phyloP scores from a whole-genome alignment of 495 filamentous ascomycete species.

The Sphaerosporella brunnea region DNA sequence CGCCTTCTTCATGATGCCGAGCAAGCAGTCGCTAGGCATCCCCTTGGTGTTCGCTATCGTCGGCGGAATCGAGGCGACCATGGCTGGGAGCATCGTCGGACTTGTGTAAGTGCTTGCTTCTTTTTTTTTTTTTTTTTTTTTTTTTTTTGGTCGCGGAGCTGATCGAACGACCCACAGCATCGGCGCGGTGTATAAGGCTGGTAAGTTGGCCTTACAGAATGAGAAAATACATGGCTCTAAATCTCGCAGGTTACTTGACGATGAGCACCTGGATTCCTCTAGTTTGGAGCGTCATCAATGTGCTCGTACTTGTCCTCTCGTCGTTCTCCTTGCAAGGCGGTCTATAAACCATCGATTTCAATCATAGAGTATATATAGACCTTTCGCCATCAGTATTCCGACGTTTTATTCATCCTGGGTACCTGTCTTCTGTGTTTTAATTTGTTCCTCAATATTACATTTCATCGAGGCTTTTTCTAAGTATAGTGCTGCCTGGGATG shows the following conservation, averaged over 20 bases:
- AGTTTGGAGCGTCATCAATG: constrained; percentile 81
- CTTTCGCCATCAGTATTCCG: too few relatives aligned
- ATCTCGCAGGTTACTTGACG: constrained; percentile 43
- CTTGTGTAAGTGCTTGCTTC: constrained; percentile 49
- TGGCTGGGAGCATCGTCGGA: constrained; percentile 80
- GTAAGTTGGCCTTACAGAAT: constrained; percentile 24
- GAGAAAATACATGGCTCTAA: not conserved
- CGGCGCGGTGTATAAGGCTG: constrained; percentile 70
- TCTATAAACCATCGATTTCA: constrained; percentile 34
- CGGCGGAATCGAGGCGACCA: constrained; percentile 60
- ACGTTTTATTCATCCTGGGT: too few relatives aligned
- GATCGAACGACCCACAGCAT: too few relatives aligned
- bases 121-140: too few relatives aligned
- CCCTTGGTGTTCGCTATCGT: constrained; percentile 58
- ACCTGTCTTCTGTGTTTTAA: too few relatives aligned
- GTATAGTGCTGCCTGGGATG: too few relatives aligned
- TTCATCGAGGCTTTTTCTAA: too few relatives aligned
- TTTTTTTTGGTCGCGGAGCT: too few relatives aligned
- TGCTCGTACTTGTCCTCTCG: constrained; percentile 73
- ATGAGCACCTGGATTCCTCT: constrained; percentile 98
- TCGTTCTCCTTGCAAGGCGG: constrained; percentile 95
- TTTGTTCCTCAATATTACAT: too few relatives aligned
- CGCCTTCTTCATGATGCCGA: constrained; percentile 51
- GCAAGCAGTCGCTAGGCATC: constrained; percentile 30
- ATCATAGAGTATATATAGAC: too few relatives aligned